These are phyloP conservation scores for Rhododendron vialii DNA, from an alignment of 148 eudicot genomes.

Conservation along the genomic window DNA sequence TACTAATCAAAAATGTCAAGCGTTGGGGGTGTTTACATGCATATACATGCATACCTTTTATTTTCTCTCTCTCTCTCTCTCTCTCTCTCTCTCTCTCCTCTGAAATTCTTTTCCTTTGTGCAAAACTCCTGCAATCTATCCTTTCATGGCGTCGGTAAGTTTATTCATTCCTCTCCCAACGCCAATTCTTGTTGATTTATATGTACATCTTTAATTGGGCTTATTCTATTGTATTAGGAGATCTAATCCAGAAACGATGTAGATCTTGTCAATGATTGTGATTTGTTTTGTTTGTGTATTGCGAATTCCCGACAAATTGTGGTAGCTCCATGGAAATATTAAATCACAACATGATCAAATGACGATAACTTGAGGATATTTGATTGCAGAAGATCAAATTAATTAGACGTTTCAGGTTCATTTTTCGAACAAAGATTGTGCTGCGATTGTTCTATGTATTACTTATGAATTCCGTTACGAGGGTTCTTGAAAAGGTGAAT, in stretches of 20 bases:
- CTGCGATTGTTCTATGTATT: background rate
- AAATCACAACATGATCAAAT: background rate
- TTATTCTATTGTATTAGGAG: background rate
- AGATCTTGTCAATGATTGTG: background rate
- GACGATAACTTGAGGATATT: background rate
- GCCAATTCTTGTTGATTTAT: background rate
- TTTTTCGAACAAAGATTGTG: background rate
- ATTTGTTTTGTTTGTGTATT: background rate
- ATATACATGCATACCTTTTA: background rate
- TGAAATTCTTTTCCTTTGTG: background rate
- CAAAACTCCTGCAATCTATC: constrained; percentile 18
- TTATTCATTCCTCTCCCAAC: background rate
- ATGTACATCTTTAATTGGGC: background rate
- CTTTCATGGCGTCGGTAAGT: constrained; percentile 39
- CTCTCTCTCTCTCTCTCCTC: constrained; percentile 20
- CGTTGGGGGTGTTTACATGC: background rate
- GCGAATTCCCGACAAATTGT: background rate
- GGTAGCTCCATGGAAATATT: background rate
- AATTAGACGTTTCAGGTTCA: background rate
- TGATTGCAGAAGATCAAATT: background rate
- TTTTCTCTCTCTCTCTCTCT: background rate
- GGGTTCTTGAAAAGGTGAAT: background rate
- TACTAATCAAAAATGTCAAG: background rate
- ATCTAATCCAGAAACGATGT: background rate
- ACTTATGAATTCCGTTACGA: too few relatives aligned